Evolutionary conservation across 176 grass and related monocot species (phyloP).

Genomic region (Paspalum notatum): DNA sequence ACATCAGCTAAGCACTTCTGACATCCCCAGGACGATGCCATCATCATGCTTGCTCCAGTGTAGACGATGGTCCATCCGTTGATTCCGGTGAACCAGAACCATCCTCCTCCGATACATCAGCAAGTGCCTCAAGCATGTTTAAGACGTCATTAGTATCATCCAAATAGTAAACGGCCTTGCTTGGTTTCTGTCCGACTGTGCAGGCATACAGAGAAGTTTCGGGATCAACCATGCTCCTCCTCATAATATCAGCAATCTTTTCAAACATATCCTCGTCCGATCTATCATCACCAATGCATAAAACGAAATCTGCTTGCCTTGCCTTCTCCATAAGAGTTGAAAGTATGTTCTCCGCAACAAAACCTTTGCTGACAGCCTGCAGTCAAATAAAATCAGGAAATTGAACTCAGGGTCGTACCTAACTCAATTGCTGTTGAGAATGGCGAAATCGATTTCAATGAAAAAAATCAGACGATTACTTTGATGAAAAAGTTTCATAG

Average conservation of each 20-base stretch:
- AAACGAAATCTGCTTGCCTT: conserved; percentile 62
- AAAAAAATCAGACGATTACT: not conserved
- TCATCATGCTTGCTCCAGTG: conserved; percentile 37
- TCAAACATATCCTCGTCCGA: conserved; percentile 83
- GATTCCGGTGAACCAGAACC: conserved; percentile 23
- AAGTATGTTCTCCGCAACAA: conserved; percentile 67
- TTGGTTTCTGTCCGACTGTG: conserved; percentile 75
- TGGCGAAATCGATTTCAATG: not conserved
- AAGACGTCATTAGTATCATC: conserved; percentile 63
- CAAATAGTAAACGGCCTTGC: conserved; percentile 73
- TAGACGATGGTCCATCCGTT: conserved; percentile 14
- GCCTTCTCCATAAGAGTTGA: conserved; percentile 54
- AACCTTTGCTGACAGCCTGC: conserved; percentile 71
- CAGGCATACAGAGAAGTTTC: conserved; percentile 58
- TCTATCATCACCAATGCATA: conserved; percentile 69
- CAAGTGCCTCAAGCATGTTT: conserved; percentile 69
- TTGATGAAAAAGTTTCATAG: conserved; percentile 5
- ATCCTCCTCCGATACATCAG: conserved; percentile 47
- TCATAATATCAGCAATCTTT: conserved; percentile 53
- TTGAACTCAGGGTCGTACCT: conserved; percentile 19
- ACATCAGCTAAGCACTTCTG: conserved; percentile 18
- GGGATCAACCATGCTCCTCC: conserved; percentile 50
- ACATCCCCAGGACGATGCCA: conserved; percentile 19
- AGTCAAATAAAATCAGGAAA: conserved; percentile 23
- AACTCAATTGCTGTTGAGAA: not conserved